Evolutionary conservation across 106 monocot genomes (phyloP).

Genomic region (Dendrobium huoshanense): DNA sequence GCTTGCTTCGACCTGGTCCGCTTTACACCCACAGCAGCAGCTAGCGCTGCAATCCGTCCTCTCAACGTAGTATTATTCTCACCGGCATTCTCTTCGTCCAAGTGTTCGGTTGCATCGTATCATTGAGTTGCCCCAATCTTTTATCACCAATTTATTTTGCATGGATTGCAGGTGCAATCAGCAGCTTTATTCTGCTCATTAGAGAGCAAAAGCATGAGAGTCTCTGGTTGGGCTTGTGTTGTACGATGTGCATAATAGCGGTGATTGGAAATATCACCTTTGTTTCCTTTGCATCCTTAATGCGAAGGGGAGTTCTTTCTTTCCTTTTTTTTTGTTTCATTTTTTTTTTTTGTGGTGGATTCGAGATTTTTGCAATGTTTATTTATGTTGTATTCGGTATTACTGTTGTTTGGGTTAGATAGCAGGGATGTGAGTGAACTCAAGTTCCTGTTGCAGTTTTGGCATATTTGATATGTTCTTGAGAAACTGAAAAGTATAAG

Average conservation of each 20-base stretch:
- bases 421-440: background rate
- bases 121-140: background rate
- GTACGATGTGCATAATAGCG: constrained; percentile 7
- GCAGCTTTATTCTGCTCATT: background rate
- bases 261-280: background rate
- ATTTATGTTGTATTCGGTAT: background rate
- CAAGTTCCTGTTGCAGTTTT: constrained; percentile 16
- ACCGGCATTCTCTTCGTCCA: background rate
- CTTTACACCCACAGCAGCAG: constrained; percentile 89
- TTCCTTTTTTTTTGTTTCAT: background rate
- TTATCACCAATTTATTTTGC: background rate
- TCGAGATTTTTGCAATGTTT: background rate
- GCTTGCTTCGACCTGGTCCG: constrained; percentile 69
- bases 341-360: background rate
- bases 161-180: constrained; percentile 3
- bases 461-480: background rate
- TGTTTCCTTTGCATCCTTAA: background rate
- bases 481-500: too few relatives aligned
- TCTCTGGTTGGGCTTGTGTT: constrained; percentile 5
- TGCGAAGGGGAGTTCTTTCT: background rate
- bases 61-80: constrained; percentile 22
- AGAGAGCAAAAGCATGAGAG: background rate
- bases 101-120: background rate
- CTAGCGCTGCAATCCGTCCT: constrained; percentile 66
- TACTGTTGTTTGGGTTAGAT: background rate